These are phyloP conservation scores for Metschnikowia chrysomelidarum DNA, from an alignment of 805 yeast species.

Conservation along the genomic window DNA sequence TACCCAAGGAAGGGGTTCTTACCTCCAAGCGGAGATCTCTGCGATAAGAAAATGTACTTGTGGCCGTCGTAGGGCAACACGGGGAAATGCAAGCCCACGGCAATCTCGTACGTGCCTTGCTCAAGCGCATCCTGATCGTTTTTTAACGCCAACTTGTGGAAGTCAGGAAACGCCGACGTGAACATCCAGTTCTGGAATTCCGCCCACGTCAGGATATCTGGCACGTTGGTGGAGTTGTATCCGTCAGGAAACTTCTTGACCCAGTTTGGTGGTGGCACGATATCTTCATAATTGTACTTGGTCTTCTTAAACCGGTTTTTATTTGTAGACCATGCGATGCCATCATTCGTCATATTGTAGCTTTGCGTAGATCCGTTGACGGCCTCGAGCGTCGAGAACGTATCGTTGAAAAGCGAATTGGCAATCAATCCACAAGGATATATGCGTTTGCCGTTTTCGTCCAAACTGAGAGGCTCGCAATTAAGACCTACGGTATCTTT, in stretches of 20 bases:
- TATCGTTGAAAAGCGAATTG: constrained; percentile 76
- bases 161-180: constrained; percentile 41
- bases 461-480: constrained; percentile 40
- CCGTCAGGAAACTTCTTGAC: constrained; percentile 42
- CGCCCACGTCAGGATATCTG: constrained; percentile 42
- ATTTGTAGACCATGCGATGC: constrained; percentile 43
- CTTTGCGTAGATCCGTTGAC: constrained; percentile 36
- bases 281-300: constrained; percentile 33
- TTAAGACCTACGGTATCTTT: constrained; percentile 45
- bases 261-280: constrained; percentile 49
- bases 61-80: constrained; percentile 66
- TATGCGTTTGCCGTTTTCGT: constrained; percentile 46
- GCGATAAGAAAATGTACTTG: constrained; percentile 64
- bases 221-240: constrained; percentile 42
- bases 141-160: constrained; percentile 53
- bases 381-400: constrained; percentile 41
- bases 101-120: constrained; percentile 61
- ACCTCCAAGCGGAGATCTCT: constrained; percentile 74
- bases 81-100: constrained; percentile 77
- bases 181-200: constrained; percentile 49
- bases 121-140: constrained; percentile 55
- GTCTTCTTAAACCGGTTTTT: constrained; percentile 42
- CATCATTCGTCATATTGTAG: constrained; percentile 36
- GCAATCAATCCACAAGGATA: constrained; percentile 89
- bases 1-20: constrained; percentile 71